Evolutionary conservation across 1,139 yeast genomes (phyloP).

Genomic region (Hansenula sp.): DNA sequence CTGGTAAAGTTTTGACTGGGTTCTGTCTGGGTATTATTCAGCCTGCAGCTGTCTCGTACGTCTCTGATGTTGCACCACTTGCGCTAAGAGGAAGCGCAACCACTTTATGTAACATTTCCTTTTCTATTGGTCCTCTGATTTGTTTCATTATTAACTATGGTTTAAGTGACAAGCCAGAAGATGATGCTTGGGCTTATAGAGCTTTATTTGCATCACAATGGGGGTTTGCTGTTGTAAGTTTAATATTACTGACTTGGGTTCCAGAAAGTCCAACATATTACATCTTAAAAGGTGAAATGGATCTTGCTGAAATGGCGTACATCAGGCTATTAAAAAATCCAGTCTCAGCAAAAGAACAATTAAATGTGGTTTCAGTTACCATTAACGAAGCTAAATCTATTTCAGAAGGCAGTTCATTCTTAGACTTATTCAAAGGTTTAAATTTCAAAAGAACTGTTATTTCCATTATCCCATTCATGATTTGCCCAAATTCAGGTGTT

Average conservation of each 20-base stretch:
- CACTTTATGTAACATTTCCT: constrained; percentile 23
- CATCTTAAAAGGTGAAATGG: constrained; percentile 7
- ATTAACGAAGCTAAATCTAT: constrained; percentile 25
- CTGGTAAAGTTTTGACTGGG: constrained; percentile 27
- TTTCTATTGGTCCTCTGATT: constrained; percentile 28
- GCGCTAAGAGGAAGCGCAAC: constrained; percentile 27
- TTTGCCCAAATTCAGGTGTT: constrained; percentile 47
- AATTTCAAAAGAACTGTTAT: constrained; percentile 48
- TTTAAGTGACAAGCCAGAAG: constrained; percentile 15
- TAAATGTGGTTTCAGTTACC: constrained; percentile 24
- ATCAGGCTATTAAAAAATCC: constrained; percentile 19
- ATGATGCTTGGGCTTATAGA: constrained; percentile 23
- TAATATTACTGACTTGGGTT: constrained; percentile 11
- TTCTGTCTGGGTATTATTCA: constrained; percentile 22
- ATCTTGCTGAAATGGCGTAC: no score
- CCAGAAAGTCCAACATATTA: constrained; percentile 12
- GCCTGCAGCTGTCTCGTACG: constrained; percentile 21
- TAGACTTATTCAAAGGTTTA: constrained; percentile 44
- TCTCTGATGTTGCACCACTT: constrained; percentile 28
- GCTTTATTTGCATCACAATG: no score
- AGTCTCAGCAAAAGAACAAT: no score
- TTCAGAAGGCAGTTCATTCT: constrained; percentile 25
- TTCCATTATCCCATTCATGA: constrained; percentile 40
- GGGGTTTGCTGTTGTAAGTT: constrained; percentile 25
- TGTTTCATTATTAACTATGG: constrained; percentile 20